Evolutionary conservation across 805 yeast genomes (phyloP).

Genomic region (Zygoascus flipseniorum): DNA sequence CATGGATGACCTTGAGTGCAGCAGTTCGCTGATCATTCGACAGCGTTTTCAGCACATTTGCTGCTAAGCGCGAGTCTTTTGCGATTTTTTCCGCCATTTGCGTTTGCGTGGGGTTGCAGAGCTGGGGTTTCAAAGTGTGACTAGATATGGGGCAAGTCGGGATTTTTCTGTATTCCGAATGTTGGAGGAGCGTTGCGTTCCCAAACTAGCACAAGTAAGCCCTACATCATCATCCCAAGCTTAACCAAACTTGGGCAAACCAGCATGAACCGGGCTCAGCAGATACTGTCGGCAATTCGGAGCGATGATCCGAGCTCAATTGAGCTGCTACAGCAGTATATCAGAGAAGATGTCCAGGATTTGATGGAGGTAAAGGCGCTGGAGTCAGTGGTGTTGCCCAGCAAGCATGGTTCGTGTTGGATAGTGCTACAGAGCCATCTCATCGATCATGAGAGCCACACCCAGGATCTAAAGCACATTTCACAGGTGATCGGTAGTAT

Average conservation of each 20-base stretch:
- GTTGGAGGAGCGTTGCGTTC: too few relatives aligned
- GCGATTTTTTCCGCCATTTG: constrained; percentile 65
- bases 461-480: neutral
- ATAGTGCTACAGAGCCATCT: neutral
- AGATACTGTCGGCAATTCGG: neutral
- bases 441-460: neutral
- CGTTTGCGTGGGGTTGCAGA: too few relatives aligned
- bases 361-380: neutral
- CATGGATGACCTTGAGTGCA: constrained; percentile 67
- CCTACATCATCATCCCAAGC: too few relatives aligned
- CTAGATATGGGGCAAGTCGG: too few relatives aligned
- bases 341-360: neutral
- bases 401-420: neutral
- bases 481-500: neutral
- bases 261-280: neutral
- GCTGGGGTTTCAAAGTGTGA: too few relatives aligned
- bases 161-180: too few relatives aligned
- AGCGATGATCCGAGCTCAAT: neutral
- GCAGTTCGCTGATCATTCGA: constrained; percentile 61
- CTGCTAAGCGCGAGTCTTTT: constrained; percentile 69
- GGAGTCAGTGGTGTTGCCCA: neutral
- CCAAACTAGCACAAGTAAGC: too few relatives aligned
- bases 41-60: constrained; percentile 72
- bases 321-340: neutral
- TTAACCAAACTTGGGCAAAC: too few relatives aligned